Evolutionary conservation across 139 green algal species (phyloP), one percentile per base, ranked within the genome.

Genomic region (Chloropicon primus): DNA sequence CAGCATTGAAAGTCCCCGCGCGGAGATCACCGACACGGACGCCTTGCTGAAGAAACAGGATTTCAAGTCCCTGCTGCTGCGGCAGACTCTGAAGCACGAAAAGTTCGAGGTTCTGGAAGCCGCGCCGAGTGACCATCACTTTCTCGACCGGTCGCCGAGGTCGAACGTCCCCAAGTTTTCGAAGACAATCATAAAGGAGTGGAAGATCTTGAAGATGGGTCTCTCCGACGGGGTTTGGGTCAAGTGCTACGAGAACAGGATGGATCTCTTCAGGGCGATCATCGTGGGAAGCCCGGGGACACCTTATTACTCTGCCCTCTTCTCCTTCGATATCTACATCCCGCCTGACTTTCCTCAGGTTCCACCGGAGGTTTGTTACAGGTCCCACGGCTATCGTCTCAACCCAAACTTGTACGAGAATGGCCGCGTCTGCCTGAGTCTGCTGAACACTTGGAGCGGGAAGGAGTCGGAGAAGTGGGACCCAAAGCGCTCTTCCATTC

Each of bases 371-470:
- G 88, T 83, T 24, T 73, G 26, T 28, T 78, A 3, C 21, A 62
- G 87, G 53, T 88, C 84, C 21, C 26, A 71, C 21, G 84, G 84
- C 27, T 21, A 83, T 0, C 79, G 91, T 24, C 92, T 93, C 89
- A 96, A 97, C 86, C 92, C 92, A 74, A 96, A 97, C 84, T 86
- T 96, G 73, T 94, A 92, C 74, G 84, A 86, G 1, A 84, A 88
- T 76, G 92, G 92, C 85, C 88, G 96, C 86, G 90, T 97, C 29
- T 97, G 92, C 83, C 87, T 97, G 27, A 89, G 78, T 23, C 83
- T 97, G 81, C 88, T 96, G 78, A 89, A 90, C 82, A 97, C 92
- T 22, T 97, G 92, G 92, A 84, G 81, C 62, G 74, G 86, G 22
- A 80, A 85, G 72, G 87, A 83, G 75, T 85, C 73, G 1, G 91